phyloP scores from a whole-genome alignment of 2,329 filamentous ascomycete genomes.

The Ascochyta rabiei region DNA sequence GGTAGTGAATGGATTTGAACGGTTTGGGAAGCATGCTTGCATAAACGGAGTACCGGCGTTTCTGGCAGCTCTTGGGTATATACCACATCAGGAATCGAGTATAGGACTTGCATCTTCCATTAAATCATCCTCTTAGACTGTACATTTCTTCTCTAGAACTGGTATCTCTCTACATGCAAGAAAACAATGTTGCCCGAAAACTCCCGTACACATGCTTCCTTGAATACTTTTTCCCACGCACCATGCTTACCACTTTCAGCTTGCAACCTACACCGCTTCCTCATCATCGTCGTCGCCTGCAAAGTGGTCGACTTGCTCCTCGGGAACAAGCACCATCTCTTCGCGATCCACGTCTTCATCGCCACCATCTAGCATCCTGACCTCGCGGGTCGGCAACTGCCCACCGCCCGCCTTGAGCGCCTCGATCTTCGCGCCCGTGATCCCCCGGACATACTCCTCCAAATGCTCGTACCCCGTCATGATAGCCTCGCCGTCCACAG shows the following conservation, averaged over 20 bases:
- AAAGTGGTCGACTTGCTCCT: conserved; percentile 11
- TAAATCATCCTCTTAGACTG: too few relatives aligned
- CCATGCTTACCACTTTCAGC: too few relatives aligned
- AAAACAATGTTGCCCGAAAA: not conserved
- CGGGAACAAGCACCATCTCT: conserved; percentile 37
- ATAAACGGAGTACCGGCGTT: not conserved
- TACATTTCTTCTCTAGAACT: not conserved
- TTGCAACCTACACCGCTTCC: not conserved
- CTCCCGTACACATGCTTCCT: not conserved
- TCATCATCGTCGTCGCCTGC: conserved; percentile 1
- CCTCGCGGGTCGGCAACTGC: conserved; percentile 43
- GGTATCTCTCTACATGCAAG: not conserved
- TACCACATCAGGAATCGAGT: not conserved
- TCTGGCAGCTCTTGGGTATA: not conserved
- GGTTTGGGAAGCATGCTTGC: not conserved
- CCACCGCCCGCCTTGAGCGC: conserved; percentile 56
- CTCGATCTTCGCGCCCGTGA: conserved; percentile 77
- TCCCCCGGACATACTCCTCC: conserved; percentile 95
- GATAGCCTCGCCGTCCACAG: conserved; percentile 59
- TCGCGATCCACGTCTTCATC: conserved; percentile 36
- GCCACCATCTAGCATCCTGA: conserved; percentile 41
- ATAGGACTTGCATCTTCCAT: too few relatives aligned
- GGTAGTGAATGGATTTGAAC: not conserved
- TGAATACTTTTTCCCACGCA: not conserved
- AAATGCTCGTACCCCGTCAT: conserved; percentile 95